These are phyloP conservation scores for Fomitiporia mediterranea DNA, from an alignment of 1,284 basidiomycete species.

Conservation along the genomic window DNA sequence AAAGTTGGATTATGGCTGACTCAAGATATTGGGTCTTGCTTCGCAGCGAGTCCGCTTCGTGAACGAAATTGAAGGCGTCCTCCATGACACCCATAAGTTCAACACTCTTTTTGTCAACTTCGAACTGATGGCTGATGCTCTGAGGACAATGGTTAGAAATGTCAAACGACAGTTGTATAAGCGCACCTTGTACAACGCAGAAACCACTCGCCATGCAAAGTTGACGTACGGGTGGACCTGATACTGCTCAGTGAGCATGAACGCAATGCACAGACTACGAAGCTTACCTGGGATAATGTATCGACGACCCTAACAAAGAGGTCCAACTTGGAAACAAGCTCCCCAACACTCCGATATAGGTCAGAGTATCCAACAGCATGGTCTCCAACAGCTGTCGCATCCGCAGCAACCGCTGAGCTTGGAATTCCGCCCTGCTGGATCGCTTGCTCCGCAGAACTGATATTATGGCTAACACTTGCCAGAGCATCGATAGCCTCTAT, in stretches of 20 bases:
- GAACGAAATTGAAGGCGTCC: not conserved
- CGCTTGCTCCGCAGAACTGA: not conserved
- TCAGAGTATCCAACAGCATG: not conserved
- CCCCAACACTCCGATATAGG: not conserved
- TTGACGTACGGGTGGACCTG: not conserved
- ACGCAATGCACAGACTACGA: not conserved
- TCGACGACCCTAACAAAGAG: not conserved
- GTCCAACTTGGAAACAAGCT: not conserved
- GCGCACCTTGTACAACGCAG: not conserved
- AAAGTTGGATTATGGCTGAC: not conserved
- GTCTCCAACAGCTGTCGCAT: not conserved
- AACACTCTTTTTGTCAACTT: not conserved
- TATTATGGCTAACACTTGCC: not conserved
- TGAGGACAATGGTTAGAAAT: not conserved
- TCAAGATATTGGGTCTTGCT: not conserved
- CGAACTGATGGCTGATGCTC: not conserved
- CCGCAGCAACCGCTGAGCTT: not conserved
- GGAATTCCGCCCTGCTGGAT: not conserved
- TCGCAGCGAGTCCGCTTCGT: not conserved
- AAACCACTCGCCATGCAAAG: not conserved
- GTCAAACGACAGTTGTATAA: not conserved
- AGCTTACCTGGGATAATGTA: slow-evolving; percentile 1
- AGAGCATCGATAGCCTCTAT: not conserved
- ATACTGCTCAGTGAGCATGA: not conserved
- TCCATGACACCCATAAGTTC: not conserved